Evolutionary conservation across 1,284 basidiomycete genomes (phyloP).

Genomic region (Boletus subluridellus): DNA sequence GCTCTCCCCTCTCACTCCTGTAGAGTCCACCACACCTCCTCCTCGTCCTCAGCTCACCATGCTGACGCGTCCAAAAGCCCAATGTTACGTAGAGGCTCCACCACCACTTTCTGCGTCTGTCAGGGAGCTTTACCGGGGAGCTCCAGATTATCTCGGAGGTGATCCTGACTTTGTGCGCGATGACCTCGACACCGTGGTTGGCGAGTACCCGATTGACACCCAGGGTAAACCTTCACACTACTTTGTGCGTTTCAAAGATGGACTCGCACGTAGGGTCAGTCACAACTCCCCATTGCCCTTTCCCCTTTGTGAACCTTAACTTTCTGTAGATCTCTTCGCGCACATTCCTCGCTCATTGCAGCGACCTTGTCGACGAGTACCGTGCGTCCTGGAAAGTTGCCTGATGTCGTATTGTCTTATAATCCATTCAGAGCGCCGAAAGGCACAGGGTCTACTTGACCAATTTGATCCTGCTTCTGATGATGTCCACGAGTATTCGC

Average conservation of each 20-base stretch:
- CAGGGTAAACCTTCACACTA: conserved; percentile 46
- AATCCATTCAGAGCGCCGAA: conserved; percentile 40
- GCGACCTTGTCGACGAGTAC: conserved; percentile 52
- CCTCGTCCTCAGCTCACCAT: conserved; percentile 3
- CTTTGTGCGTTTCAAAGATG: conserved; percentile 55
- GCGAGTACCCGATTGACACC: conserved; percentile 43
- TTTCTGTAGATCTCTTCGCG: conserved; percentile 40
- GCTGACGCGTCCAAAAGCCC: conserved; percentile 15
- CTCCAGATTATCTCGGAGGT: conserved; percentile 34
- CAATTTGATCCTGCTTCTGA: conserved; percentile 60
- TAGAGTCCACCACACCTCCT: conserved; percentile 3
- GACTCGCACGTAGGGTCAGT: conserved; percentile 58
- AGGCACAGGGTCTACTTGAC: conserved; percentile 40
- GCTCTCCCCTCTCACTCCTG: conserved; percentile 21
- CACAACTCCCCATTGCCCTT: conserved; percentile 1
- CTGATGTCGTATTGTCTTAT: conserved; percentile 10
- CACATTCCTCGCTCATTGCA: conserved; percentile 40
- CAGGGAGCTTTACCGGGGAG: conserved; percentile 42
- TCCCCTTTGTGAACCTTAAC: background rate
- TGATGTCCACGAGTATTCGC: conserved; percentile 59
- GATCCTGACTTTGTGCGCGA: conserved; percentile 31
- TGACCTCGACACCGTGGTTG: conserved; percentile 52
- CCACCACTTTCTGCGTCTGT: conserved; percentile 36
- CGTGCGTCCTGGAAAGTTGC: conserved; percentile 39
- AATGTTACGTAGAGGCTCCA: conserved; percentile 24